Percentiles rank a stretch among this genome's conserved stretches.
These are phyloP conservation scores for Monoraphidium neglectum DNA, from an alignment of 139 green algal genomes.

Conservation along the genomic window DNA sequence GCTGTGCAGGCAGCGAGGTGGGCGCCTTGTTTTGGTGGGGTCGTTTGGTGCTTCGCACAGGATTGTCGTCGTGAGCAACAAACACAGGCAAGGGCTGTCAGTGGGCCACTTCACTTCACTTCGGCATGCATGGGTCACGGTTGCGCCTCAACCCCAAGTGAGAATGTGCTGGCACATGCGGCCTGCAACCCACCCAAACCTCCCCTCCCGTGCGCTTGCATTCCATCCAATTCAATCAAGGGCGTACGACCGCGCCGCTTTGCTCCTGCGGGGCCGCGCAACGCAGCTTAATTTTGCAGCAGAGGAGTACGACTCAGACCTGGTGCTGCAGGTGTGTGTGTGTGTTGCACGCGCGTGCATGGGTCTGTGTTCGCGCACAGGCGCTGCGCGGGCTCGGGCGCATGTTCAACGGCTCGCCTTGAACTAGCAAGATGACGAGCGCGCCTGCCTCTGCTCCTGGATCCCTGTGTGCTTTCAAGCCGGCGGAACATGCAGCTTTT, in stretches of 20 bases:
- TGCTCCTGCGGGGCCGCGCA: slow-evolving; percentile 30
- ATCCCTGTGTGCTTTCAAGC: not conserved
- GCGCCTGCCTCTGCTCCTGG: not conserved
- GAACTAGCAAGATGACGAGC: not conserved
- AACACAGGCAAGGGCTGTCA: not conserved
- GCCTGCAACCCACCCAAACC: not conserved
- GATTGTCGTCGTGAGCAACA: not conserved
- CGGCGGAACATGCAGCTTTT: not conserved
- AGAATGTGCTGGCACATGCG: not conserved
- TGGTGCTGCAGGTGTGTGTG: slow-evolving; percentile 23
- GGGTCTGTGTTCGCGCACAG: not conserved
- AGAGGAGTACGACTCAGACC: slow-evolving; percentile 28
- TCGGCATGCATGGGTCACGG: no score
- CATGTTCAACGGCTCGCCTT: no score
- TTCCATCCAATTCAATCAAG: no score
- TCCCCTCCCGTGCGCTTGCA: no score
- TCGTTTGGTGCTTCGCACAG: no score
- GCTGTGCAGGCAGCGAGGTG: slow-evolving; percentile 17
- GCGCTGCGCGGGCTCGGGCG: no score
- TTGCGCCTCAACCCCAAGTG: no score
- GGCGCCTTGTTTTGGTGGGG: not conserved
- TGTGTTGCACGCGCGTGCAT: not conserved
- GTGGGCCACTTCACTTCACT: no score
- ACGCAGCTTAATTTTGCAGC: slow-evolving; percentile 38
- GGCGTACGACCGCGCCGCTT: slow-evolving; percentile 44